Conservation (phyloP, 345 rosid species). For the Crucihimalaya himalaica region DNA sequence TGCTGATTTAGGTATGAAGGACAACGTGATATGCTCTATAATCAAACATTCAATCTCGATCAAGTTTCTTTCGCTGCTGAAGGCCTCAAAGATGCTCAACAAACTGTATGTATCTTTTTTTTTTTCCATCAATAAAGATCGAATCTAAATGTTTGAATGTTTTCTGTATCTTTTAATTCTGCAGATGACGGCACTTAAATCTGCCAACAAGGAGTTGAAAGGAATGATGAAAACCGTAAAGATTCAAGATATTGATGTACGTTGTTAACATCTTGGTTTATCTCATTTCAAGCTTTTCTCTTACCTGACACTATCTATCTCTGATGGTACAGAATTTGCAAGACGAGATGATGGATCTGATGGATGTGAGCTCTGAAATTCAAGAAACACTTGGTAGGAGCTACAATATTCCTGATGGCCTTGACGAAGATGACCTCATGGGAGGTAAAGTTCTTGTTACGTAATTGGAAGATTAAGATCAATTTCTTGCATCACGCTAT, state of each 20-base stretch:
- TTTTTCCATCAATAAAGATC: neutral
- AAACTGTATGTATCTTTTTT: constrained; percentile 59
- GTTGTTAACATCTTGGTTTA: constrained; percentile 30
- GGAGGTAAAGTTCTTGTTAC: constrained; percentile 63
- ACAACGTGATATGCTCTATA: constrained; percentile 95
- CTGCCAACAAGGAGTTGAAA: constrained; percentile 96
- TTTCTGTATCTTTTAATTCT: constrained; percentile 17
- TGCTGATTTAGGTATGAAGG: constrained; percentile 83
- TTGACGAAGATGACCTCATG: constrained; percentile 98
- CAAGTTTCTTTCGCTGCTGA: constrained; percentile 96
- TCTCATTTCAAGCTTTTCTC: neutral
- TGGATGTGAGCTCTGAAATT: constrained; percentile 94
- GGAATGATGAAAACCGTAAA: constrained; percentile 99
- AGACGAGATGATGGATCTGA: constrained; percentile 99
- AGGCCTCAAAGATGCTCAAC: constrained; percentile 97
- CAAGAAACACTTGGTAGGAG: constrained; percentile 97
- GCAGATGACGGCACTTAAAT: constrained; percentile 87
- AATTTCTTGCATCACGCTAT: neutral
- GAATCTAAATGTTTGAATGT: neutral
- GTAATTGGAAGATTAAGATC: neutral
- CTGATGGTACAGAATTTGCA: constrained; percentile 72
- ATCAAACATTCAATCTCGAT: constrained; percentile 97
- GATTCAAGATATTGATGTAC: constrained; percentile 90
- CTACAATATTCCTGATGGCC: constrained; percentile 91
- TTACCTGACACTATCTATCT: constrained; percentile 20